Conservation (phyloP, 2,329 filamentous ascomycete species). For the Pezizomycotina sp. region DNA sequence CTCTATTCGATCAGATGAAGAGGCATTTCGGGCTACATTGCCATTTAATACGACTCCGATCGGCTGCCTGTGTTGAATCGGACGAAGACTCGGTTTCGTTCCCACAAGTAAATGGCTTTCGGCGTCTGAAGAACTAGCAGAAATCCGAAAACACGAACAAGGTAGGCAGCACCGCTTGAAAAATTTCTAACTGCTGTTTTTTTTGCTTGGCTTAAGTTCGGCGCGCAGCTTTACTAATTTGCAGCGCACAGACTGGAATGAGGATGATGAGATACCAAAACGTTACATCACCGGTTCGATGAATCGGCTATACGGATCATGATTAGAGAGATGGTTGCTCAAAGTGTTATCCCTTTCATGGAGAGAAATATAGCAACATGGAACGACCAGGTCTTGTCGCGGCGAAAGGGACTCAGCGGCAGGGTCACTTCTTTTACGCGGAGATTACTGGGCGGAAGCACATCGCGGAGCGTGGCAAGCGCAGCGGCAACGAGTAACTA, state of each 20-base stretch:
- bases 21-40: slow-evolving; percentile 93
- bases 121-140: slow-evolving; percentile 64
- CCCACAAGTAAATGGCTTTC: slow-evolving; percentile 80
- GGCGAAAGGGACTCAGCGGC: slow-evolving; percentile 71
- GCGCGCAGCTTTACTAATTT: not conserved
- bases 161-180: slow-evolving; percentile 9
- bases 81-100: slow-evolving; percentile 80
- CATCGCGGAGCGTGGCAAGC: slow-evolving; percentile 41
- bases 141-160: slow-evolving; percentile 42
- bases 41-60: slow-evolving; percentile 72
- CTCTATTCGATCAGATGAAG: slow-evolving; percentile 96
- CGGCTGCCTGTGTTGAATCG: slow-evolving; percentile 66
- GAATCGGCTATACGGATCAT: slow-evolving; percentile 74
- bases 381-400: slow-evolving; percentile 94
- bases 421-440: slow-evolving; percentile 90
- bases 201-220: slow-evolving; percentile 22
- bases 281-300: slow-evolving; percentile 81
- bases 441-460: slow-evolving; percentile 62
- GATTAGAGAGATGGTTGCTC: slow-evolving; percentile 83
- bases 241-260: slow-evolving; percentile 39
- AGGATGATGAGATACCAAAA: slow-evolving; percentile 53
- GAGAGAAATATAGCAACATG: slow-evolving; percentile 77
- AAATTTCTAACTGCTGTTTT: slow-evolving; percentile 18
- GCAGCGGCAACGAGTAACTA: slow-evolving; percentile 48
- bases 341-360: slow-evolving; percentile 92